Base-by-base conservation (phyloP, 2,329 filamentous ascomycete genomes). In the Colletotrichum caudatum region DNA sequence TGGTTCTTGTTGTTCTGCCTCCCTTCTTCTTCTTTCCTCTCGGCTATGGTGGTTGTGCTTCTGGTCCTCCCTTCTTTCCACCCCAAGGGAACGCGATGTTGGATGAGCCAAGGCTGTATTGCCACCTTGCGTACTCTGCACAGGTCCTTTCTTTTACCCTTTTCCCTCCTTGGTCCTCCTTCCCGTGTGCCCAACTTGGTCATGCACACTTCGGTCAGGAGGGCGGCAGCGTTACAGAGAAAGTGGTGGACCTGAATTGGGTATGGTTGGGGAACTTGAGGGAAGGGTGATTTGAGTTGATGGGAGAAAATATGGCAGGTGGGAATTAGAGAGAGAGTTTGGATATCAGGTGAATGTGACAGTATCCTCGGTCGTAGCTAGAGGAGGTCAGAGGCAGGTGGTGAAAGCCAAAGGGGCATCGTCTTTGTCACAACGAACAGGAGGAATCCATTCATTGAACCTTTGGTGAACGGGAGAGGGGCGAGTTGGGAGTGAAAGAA, bases 401-500 rank as follows among this genome's bases (percentile, higher is more conserved):
- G 46, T 69, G 48, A 69, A 72, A 69, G 69, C 60, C 69, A 56
- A 57, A 33, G 53, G 66, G 20, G 20, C 18, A 35, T 39, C 26
- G 65, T 56, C 69, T 72, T 72, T 72, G 69, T 72, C 54, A 60
- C 53, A 51, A 35, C 16, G 48, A 39, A 33, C 37, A 60, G 54
- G 23, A 39, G 44, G 54, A 35, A 44, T 64, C 58, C 69, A 69
- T 69, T 72, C 69, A 69, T 60, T 54, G 44, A 57, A 59, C 48
- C 33, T 46, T 59, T 44, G 26, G 50, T 41, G 33, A 54, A 46
- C 23, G 14, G 66, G 58, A 29, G 60, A 72, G 69, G 50, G 50
- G 50, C 50, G 50, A 56, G 61, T 56, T 56, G 23, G 35, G 69
- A 72, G 61, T 69, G 69, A 72, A 72, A 72, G 66, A 72, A 72